phyloP scores from a whole-genome alignment of 352 stramenopile species.

The Discostella stelligera region DNA sequence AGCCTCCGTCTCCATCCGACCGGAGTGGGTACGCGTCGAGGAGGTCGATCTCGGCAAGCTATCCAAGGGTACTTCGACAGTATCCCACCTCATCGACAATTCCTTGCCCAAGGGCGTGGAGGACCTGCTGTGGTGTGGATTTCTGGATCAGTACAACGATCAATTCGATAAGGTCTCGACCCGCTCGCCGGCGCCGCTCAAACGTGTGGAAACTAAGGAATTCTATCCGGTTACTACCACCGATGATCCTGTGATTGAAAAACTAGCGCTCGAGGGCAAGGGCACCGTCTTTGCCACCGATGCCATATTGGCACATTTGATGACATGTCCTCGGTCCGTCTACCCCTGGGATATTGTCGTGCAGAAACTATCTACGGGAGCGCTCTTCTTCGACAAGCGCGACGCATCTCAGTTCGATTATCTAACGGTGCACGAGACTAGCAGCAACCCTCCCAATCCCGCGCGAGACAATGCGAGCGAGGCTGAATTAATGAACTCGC shows the following conservation, averaged over 20 bases:
- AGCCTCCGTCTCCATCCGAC: conserved; percentile 50
- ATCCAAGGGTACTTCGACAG: conserved; percentile 82
- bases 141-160: conserved; percentile 93
- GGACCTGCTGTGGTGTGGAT: conserved; percentile 92
- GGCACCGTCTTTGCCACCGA: conserved; percentile 96
- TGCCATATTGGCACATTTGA: conserved; percentile 94
- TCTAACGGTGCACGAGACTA: conserved; percentile 93
- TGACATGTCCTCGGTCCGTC: conserved; percentile 93
- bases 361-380: conserved; percentile 87
- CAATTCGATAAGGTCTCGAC: conserved; percentile 91
- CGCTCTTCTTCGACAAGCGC: conserved; percentile 97
- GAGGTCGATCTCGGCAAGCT: conserved; percentile 95
- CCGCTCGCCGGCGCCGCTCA: conserved; percentile 83
- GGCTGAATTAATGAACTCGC: conserved; percentile 88
- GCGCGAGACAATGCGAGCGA: conserved; percentile 38
- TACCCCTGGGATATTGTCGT: conserved; percentile 96
- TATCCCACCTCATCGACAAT: conserved; percentile 33
- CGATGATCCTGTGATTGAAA: conserved; percentile 94
- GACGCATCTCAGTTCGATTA: conserved; percentile 93
- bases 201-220: conserved; percentile 85
- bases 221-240: conserved; percentile 96
- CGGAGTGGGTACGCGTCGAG: conserved; percentile 91
- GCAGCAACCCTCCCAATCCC: conserved; percentile 86
- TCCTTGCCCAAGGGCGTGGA: conserved; percentile 71
- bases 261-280: conserved; percentile 88